Conservation (phyloP, 257 asterid species). For the Nicotiana benthamiana region DNA sequence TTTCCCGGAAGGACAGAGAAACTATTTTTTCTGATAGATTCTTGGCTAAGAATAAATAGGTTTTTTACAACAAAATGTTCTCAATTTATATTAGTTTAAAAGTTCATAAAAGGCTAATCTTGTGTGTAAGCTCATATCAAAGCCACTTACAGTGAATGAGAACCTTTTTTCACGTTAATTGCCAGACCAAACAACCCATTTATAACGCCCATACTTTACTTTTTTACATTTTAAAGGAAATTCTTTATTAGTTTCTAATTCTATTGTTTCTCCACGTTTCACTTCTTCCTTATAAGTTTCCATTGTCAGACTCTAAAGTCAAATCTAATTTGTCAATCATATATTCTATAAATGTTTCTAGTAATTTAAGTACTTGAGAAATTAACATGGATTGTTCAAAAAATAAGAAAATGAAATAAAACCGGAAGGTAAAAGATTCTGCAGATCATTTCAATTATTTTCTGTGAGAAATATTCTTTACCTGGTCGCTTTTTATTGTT, state of each 20-base stretch:
- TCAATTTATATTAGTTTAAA: not conserved
- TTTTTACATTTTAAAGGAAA: not conserved
- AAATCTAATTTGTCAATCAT: too few species aligned
- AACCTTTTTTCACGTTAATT: not conserved
- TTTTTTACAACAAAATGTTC: not conserved
- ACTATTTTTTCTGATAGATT: too few species aligned
- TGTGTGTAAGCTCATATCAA: not conserved
- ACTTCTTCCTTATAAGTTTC: slow-evolving; percentile 13
- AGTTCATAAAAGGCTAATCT: not conserved
- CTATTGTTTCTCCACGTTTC: not conserved
- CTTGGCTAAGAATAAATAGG: accelerated
- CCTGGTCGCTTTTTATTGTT: not conserved
- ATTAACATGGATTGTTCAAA: not conserved
- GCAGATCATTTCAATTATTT: not conserved
- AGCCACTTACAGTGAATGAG: not conserved
- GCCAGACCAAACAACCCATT: not conserved
- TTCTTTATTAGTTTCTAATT: not conserved
- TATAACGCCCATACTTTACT: not conserved
- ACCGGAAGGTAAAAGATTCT: not conserved
- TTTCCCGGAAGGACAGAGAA: too few species aligned
- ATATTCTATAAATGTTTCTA: not conserved
- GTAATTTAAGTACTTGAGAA: not conserved
- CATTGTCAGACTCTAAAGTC: slow-evolving; percentile 7
- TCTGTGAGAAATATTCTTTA: not conserved
- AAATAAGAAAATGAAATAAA: not conserved